phyloP scores from a whole-genome alignment of 306 rosid species.

The Vigna angularis region DNA sequence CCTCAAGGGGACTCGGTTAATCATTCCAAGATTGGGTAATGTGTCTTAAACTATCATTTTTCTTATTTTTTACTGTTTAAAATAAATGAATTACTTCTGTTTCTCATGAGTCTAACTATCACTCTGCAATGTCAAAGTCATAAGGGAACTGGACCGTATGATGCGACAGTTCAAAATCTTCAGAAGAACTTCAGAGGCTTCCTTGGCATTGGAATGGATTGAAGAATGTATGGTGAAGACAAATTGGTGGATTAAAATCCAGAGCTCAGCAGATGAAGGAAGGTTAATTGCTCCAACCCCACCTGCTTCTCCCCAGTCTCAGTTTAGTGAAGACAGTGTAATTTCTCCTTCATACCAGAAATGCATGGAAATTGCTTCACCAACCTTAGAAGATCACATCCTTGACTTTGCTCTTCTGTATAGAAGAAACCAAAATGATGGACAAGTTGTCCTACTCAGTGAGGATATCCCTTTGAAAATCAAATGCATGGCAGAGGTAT shows the following conservation, averaged over 20 bases:
- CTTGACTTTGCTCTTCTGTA: slow-evolving; percentile 66
- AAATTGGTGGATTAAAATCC: slow-evolving; percentile 77
- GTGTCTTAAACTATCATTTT: slow-evolving; percentile 9
- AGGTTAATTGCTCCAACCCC: slow-evolving; percentile 66
- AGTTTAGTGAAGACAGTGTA: slow-evolving; percentile 45
- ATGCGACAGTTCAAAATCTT: slow-evolving; percentile 55
- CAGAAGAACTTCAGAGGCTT: slow-evolving; percentile 65
- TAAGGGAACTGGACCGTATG: slow-evolving; percentile 64
- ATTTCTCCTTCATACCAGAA: slow-evolving; percentile 35
- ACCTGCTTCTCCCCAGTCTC: slow-evolving; percentile 58
- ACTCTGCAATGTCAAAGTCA: slow-evolving; percentile 54
- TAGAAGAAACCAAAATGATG: slow-evolving; percentile 49
- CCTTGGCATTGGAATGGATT: slow-evolving; percentile 75
- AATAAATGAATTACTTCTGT: not conserved
- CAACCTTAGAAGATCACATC: slow-evolving; percentile 75
- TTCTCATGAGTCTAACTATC: slow-evolving; percentile 32
- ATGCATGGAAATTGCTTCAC: slow-evolving; percentile 58
- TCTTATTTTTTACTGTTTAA: slow-evolving; percentile 13
- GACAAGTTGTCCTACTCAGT: slow-evolving; percentile 72
- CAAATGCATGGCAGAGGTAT: slow-evolving; percentile 89
- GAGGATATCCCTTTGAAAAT: slow-evolving; percentile 64
- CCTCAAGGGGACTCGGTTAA: slow-evolving; percentile 64
- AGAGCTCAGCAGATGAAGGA: slow-evolving; percentile 63
- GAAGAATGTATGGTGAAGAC: slow-evolving; percentile 68
- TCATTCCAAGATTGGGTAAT: slow-evolving; percentile 80